Evolutionary conservation across 2,329 filamentous ascomycete species (phyloP), one percentile per base, ranked within the genome.

Genomic region (Stylonectria norvegica): DNA sequence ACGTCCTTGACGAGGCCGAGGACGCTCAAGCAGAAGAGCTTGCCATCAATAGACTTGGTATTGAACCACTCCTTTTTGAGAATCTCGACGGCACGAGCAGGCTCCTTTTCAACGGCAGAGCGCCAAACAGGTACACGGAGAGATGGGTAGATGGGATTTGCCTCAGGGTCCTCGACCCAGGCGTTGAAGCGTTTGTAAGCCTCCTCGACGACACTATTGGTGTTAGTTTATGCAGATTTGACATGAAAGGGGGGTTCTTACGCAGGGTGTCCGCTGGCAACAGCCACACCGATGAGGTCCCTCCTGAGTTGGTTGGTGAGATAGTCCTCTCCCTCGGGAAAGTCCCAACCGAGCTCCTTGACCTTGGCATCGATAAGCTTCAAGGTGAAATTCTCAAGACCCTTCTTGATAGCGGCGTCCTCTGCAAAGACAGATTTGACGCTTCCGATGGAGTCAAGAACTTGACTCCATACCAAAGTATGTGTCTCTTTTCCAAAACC

Each of bases 391-490:
- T 81, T 82, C 62, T 86, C 83, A 47, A 98, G 69, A 1, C 81
- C 88, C 36, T 78, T 73, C 55, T 83, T 80, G 47, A 93, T 78
- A 36, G 78, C 69, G 40, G 85, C 78, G 48, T 93, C 85, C 33
- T 85, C 83, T 16, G 83, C 78, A 59, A 97, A 97, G 38, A 95
- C 80, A n/a, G 85, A 85, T 62, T 89, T 88, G 45, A 96, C 77
- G 38, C 82, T 83, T 40, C 71, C 77, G 18, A 97, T 69, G 4
- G 86, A 86, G 49, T 84, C 81, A 6, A 94, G 73, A 20, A 95
- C 82, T 61, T 95, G 88, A 42, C 81, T 82, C 86, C 93, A 94
- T 5, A 97, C 91, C 34, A 95, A 76, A 56, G 89, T 90, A 63
- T 91, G 89, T 1, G 76, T 76, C 67, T 98, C 93, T 36, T 77